Base-by-base conservation (phyloP, 331 rosid species). In the Quercus lobata region DNA sequence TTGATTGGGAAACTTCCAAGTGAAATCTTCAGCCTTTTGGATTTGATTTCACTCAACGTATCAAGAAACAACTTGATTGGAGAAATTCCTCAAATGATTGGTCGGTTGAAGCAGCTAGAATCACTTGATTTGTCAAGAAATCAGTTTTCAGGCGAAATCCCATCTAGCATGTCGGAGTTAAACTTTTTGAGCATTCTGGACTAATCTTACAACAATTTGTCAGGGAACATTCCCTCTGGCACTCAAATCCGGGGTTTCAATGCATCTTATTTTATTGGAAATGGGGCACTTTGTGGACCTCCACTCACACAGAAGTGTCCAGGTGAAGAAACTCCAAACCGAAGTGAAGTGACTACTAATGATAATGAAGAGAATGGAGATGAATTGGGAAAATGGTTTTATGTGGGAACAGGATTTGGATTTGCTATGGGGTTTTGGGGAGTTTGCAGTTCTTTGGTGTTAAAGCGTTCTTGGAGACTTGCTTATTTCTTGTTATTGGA, bases 271-370 rank as follows among this genome's bases (percentile, higher is more conserved):
- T 41, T 41, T 41, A 8, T 41, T 41, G 46, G 46, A 41, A 41
- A 41, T 6, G 18, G 27, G 1, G 6, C 75, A 52, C 78, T 79
- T n/a, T 74, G 76, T 63, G 82, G 82, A 8, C 57, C 12, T 14
- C 77, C 73, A 22, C 57, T 78, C 12, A 30, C 25, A 17, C 7
- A 7, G 1, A 65, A 32, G 5, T 79, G 79, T 5, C 3, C 0
- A 1, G 25, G 17, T 0, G 76, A 76, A 10, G 37, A 17, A 65
- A 12, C 27, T 0, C 63, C 49, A 8, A 41, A 0, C 12, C 46
- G 3, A 41, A 41, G 1, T 41, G 46, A 41, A 41, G 46, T 0
- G 3, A 41, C 46, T 41, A 0, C 12, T 0, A 41, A 41, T 8
- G 12, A 0, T 41, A 41, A 41, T 41, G 46, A 41, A 8, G 44